phyloP scores from a whole-genome alignment of 1,284 basidiomycete genomes.

The Butyriboletus regius region DNA sequence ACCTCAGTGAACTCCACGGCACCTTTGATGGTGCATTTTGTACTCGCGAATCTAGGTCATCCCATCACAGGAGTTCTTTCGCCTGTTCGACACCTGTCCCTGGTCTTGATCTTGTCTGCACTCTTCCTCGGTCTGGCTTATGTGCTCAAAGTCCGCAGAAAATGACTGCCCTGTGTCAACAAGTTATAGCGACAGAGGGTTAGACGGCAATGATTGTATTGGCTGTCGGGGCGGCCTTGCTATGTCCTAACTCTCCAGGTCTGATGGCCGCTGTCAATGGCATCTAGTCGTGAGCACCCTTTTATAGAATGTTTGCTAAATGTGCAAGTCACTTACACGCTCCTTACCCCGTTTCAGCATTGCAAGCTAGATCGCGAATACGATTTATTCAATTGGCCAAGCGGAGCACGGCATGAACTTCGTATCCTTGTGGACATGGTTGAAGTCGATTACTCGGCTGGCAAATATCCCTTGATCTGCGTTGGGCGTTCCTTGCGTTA shows the following conservation, averaged over 20 bases:
- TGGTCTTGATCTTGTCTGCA: conserved; percentile 51
- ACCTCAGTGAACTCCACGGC: conserved; percentile 67
- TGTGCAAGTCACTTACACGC: no score
- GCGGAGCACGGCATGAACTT: conserved; percentile 5
- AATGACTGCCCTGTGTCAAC: conserved; percentile 16
- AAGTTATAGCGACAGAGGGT: conserved; percentile 41
- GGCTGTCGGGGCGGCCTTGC: conserved; percentile 55
- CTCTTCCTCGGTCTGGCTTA: conserved; percentile 57
- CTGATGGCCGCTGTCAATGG: conserved; percentile 18
- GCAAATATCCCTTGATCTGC: neutral
- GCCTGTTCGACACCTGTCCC: conserved; percentile 40
- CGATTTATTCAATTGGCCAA: conserved; percentile 17
- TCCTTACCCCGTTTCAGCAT: neutral
- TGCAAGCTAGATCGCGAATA: neutral
- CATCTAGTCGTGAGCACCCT: conserved; percentile 2
- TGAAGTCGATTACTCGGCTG: conserved; percentile 2
- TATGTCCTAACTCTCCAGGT: conserved; percentile 49
- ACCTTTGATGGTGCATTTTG: conserved; percentile 75
- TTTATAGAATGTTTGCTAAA: neutral
- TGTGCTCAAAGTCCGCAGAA: conserved; percentile 31
- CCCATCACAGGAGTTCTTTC: no score
- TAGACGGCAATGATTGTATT: conserved; percentile 58
- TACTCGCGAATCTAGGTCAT: conserved; percentile 67
- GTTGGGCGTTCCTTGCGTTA: neutral
- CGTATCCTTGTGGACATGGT: neutral